Evolutionary conservation across 805 yeast genomes (phyloP), one percentile per base, ranked within the genome.

Genomic region (Suhomyces emberorum): DNA sequence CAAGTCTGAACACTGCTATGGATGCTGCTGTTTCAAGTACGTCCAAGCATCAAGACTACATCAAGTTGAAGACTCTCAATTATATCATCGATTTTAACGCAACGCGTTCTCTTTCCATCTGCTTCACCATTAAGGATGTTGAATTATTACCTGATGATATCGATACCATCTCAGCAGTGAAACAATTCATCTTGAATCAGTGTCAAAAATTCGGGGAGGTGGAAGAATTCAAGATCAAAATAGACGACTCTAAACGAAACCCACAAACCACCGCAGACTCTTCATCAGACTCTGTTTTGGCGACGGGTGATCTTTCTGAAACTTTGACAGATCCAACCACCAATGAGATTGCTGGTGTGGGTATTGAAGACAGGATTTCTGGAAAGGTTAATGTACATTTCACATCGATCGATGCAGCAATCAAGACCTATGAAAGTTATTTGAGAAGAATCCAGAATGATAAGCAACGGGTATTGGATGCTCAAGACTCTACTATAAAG

Each of bases 371-470:
- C 4, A 35, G 30, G 15, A 14, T 29, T 10, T 5, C 14, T 15
- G 44, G 48, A 14, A 48, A 42, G 32, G 47, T 39, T 3, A 15
- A 44, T 40, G 52, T 63, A 18, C 69, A 72, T 47, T 75, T 66
- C 46, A 64, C 70, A 3, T 63, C 74, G 18, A 70, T 74, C 22
- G 70, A 70, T 31, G 47, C 70, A 7, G 73, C 78, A 11, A 68
- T 73, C 34, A 66, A 65, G 40, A 58, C 69, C 30, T 69, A 63
- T 33, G 72, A 72, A 46, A 63, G 58, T 28, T 48, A 34, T 20
- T 34, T 29, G 16, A 49, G 52, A 28, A 43, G 48, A 26, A 46
- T 59, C 20, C 54, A 55, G 23, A 31, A 34, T 24, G 57, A 56
- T 30, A 50, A 44, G 25, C 48, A 46, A 30, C 35, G 34, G 11